phyloP scores from a whole-genome alignment of 1,284 basidiomycete genomes.

The Sphaerobolus stellatus region DNA sequence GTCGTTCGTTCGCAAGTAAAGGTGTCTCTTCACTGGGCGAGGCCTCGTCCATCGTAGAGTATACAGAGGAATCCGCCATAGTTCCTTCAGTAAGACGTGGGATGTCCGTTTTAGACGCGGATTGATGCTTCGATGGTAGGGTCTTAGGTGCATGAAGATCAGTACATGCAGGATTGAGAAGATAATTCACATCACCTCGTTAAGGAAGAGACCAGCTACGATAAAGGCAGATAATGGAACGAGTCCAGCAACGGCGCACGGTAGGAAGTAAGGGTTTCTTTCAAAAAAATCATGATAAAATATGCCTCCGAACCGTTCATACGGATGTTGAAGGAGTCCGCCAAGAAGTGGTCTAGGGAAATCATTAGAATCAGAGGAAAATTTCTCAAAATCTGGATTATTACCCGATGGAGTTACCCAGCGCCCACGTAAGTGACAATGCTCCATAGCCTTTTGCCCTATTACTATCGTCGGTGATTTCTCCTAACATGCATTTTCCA shows the following conservation, averaged over 20 bases:
- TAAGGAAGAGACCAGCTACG: slow-evolving; percentile 28
- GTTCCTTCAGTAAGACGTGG: too few relatives aligned
- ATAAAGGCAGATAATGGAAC: slow-evolving; percentile 31
- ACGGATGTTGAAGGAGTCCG: slow-evolving; percentile 42
- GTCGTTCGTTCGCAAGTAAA: slow-evolving; percentile 33
- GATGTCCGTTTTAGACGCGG: too few relatives aligned
- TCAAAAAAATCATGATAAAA: slow-evolving; percentile 30
- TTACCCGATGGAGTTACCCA: slow-evolving; percentile 48
- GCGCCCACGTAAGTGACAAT: slow-evolving; percentile 61
- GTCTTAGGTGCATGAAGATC: not conserved
- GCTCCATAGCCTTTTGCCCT: slow-evolving; percentile 59
- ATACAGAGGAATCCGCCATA: too few relatives aligned
- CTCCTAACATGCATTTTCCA: slow-evolving; percentile 71
- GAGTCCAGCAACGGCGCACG: slow-evolving; percentile 35
- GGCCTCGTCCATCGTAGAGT: too few relatives aligned
- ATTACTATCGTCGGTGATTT: slow-evolving; percentile 72
- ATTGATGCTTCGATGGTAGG: not conserved
- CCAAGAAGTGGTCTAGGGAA: slow-evolving; percentile 39
- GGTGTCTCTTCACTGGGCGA: too few relatives aligned
- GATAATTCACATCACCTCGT: slow-evolving; percentile 40
- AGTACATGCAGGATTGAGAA: not conserved
- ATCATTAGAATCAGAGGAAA: too few relatives aligned
- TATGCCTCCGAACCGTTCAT: slow-evolving; percentile 36
- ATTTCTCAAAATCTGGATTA: too few relatives aligned
- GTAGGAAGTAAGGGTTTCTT: slow-evolving; percentile 41